Conservation (phyloP, 306 rosid species). For the Chamaecrista fasciculata region DNA sequence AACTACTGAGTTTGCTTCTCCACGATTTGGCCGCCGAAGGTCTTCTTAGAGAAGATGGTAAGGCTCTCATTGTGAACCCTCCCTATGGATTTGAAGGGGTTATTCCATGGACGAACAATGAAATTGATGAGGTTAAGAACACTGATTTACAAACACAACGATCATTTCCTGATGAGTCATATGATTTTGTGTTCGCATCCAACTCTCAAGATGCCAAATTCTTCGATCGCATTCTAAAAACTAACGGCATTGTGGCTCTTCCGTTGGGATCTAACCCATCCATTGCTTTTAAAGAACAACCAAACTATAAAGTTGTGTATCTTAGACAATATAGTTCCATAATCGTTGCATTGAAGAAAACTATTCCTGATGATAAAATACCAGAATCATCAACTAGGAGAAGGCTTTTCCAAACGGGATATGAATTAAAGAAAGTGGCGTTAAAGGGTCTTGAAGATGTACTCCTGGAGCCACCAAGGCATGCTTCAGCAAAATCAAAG, state of each 20-base stretch:
- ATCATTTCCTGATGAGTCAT: conserved; percentile 40
- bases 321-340: conserved; percentile 40
- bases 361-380: not conserved
- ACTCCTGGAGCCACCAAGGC: conserved; percentile 30
- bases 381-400: conserved; percentile 31
- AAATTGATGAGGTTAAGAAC: conserved; percentile 34
- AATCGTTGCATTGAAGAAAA: conserved; percentile 55
- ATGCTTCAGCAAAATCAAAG: conserved; percentile 16
- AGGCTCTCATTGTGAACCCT: conserved; percentile 46
- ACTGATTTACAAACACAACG: conserved; percentile 40
- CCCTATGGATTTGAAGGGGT: conserved; percentile 14
- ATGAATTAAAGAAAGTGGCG: conserved; percentile 24
- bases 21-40: conserved; percentile 50
- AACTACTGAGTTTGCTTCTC: conserved; percentile 44
- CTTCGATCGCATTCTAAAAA: conserved; percentile 48
- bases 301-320: conserved; percentile 52
- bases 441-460: conserved; percentile 50
- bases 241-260: conserved; percentile 59
- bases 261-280: conserved; percentile 41
- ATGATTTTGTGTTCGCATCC: conserved; percentile 52
- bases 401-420: conserved; percentile 33
- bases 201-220: conserved; percentile 39
- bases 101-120: conserved; percentile 2
- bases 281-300: conserved; percentile 26
- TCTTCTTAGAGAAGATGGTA: conserved; percentile 36